Base-by-base conservation (phyloP, 1,284 basidiomycete species). In the Microbotryum silenes-acaulis region DNA sequence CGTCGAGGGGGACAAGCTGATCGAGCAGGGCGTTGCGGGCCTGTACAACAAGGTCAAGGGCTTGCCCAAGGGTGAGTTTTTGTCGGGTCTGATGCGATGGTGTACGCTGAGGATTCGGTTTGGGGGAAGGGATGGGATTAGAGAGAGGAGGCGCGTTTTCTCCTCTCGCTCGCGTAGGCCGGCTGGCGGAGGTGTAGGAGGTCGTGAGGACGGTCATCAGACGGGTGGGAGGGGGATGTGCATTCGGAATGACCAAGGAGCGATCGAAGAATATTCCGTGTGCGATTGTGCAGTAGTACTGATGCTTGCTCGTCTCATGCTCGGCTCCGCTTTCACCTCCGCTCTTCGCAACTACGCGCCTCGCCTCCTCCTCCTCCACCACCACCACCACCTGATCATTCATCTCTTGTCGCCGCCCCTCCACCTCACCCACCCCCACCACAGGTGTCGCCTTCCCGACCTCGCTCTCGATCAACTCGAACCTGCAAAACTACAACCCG, bases 21-120 rank as follows among this genome's bases (percentile, higher is more conserved):
- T 97, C 74, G 88, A 91, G 77, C 83, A 89, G 67, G 88, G 87
- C 72, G 88, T 89, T 23, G 83, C 82, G 60, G 83, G 82, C 49
- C 87, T 97, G 59, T 96, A 88, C 81, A 97, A 92, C 82, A 93
- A 93, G 68, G 83, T 88, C 72, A 91, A 91, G 78, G 88, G 88
- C 70, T 84, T 85, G 18, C 59, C 65, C 20, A 69, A 69, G 65
- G 67, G 67, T 64, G 42, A 71, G 73, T n/a, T 64, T 69, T 6
- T 45, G n/a, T 12, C 12, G 48, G 23, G 16, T 25, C 2, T 23
- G 18, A 14, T 45, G n/a, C n/a, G 14, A 48, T 48, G 8, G n/a
- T 48, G 10, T 18, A 0, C 14, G 18, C 5, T 47, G 10, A 3
- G 6, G 33, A 37, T n/a, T 33, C 6, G 7, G 33, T 44, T 29